Base-by-base conservation (phyloP, 805 yeast genomes). In the Wickerhamiella azymoides region DNA sequence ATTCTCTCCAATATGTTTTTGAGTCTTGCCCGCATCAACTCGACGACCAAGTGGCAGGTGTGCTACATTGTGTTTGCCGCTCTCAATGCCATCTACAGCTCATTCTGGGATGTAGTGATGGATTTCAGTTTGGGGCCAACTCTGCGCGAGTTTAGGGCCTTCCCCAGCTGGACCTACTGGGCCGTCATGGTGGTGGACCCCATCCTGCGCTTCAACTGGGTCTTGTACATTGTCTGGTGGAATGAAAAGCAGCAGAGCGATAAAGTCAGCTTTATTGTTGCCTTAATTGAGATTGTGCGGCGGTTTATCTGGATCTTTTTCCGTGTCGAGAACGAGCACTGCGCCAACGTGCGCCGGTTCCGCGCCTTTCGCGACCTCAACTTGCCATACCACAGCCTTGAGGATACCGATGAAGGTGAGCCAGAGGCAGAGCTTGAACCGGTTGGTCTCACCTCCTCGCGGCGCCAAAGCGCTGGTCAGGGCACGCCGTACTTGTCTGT, bases 311-410 rank as follows among this genome's bases (percentile, higher is more conserved):
- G 98, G 98, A 70, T 85, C 7, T 74, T 83, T 41, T 80, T 92
- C 67, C 78, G 98, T 65, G 81, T 92, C 73, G 98, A 92, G 55
- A 92, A 92, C 62, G 97, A 92, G 62, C 98, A 92, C 62, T 80
- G 88, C 40, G 79, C 96, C 0, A 89, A 89, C 59, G 94, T 86
- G 10, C 77, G 77, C 46, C 65, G 85, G 38, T 83, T 79, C 62
- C 72, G 94, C 52, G 97, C 96, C 0, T 79, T 93, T 9, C 76
- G 93, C 48, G 96, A 89, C 50, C 67, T 84, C 9, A 84, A 89
- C 2, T 64, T 89, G 45, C 98, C 98, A 0, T 89, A 85, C 51
- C 74, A 77, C 2, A 60, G 73, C 3, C 68, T 59, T 41, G 54
- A 28, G 50, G 19, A 18, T 8, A 16, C 30, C 16, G 39, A 33